A percentile compares a stretch with the other conserved stretches of the same genome.
These are phyloP conservation scores for Hypoxylon sp. DNA, from an alignment of 2,329 filamentous ascomycete genomes.

Conservation along the genomic window DNA sequence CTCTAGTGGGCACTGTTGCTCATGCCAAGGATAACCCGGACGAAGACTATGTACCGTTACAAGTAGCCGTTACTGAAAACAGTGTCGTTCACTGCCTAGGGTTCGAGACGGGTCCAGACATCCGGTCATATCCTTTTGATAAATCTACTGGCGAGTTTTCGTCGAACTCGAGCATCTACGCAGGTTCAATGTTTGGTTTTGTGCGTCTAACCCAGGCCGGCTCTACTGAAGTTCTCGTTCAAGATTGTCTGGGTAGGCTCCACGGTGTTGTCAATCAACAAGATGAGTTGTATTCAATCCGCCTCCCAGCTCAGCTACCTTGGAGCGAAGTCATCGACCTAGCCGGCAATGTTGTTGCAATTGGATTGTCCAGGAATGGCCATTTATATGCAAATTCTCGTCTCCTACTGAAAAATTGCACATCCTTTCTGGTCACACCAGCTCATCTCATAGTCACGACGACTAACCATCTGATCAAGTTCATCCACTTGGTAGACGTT, in stretches of 20 bases:
- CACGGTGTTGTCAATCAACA: constrained; percentile 57
- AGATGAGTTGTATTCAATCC: constrained; percentile 56
- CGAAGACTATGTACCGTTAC: constrained; percentile 49
- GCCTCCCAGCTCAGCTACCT: constrained; percentile 65
- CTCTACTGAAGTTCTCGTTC: constrained; percentile 57
- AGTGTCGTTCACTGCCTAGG: constrained; percentile 51
- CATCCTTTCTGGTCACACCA: constrained; percentile 86
- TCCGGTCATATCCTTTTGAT: constrained; percentile 48
- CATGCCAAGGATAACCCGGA: constrained; percentile 56
- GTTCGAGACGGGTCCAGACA: constrained; percentile 46
- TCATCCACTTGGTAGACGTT: constrained; percentile 81
- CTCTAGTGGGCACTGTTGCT: constrained; percentile 58
- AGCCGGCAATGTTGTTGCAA: constrained; percentile 60
- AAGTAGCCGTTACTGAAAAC: constrained; percentile 52
- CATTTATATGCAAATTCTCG: constrained; percentile 83
- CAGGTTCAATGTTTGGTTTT: constrained; percentile 54
- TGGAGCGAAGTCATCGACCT: constrained; percentile 66
- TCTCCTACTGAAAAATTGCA: constrained; percentile 86
- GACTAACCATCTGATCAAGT: constrained; percentile 92
- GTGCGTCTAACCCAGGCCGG: constrained; percentile 51
- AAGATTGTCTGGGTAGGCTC: constrained; percentile 64
- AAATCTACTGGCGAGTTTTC: constrained; percentile 44
- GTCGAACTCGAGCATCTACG: constrained; percentile 45
- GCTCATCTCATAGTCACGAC: constrained; percentile 93
- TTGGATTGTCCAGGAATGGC: constrained; percentile 82